These are phyloP conservation scores for Pythium aristosporum DNA, from an alignment of 352 stramenopile genomes.

Conservation along the genomic window DNA sequence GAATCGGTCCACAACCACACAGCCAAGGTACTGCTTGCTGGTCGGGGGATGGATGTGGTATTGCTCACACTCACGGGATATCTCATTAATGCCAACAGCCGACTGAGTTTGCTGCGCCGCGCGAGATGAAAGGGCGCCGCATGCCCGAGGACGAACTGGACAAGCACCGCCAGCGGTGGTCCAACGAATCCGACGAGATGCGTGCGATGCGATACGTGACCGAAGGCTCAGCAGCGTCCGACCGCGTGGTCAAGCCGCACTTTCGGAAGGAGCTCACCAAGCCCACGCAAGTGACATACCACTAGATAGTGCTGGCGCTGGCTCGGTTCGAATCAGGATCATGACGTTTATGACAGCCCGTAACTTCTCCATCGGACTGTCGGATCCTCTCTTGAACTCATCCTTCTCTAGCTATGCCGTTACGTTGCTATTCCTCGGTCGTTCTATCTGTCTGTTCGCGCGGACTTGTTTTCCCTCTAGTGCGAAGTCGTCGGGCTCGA, in stretches of 20 bases:
- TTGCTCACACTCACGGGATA: not conserved
- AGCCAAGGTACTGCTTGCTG: constrained; percentile 25
- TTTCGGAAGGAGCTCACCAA: constrained; percentile 68
- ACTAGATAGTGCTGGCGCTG: constrained; percentile 26
- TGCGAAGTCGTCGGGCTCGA: constrained; percentile 30
- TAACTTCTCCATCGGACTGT: too few species aligned
- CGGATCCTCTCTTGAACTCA: not conserved
- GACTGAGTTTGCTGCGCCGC: constrained; percentile 66
- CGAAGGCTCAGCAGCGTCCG: constrained; percentile 45
- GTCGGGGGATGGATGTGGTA: too few species aligned
- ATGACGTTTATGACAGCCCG: too few species aligned
- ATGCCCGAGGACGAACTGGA: constrained; percentile 54
- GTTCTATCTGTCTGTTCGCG: not conserved
- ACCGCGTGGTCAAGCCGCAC: constrained; percentile 41
- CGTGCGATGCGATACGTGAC: constrained; percentile 59
- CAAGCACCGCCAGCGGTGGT: constrained; percentile 60
- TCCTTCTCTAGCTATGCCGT: not conserved
- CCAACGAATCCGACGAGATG: constrained; percentile 52
- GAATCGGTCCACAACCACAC: constrained; percentile 60
- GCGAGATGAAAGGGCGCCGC: constrained; percentile 47
- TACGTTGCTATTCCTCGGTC: not conserved
- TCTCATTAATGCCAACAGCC: constrained; percentile 14
- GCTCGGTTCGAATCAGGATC: too few species aligned
- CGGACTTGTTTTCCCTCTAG: not conserved
- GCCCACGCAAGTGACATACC: constrained; percentile 48